Evolutionary conservation across 805 yeast genomes (phyloP), one percentile per base, ranked within the genome.

Genomic region (Starmerella sp.): DNA sequence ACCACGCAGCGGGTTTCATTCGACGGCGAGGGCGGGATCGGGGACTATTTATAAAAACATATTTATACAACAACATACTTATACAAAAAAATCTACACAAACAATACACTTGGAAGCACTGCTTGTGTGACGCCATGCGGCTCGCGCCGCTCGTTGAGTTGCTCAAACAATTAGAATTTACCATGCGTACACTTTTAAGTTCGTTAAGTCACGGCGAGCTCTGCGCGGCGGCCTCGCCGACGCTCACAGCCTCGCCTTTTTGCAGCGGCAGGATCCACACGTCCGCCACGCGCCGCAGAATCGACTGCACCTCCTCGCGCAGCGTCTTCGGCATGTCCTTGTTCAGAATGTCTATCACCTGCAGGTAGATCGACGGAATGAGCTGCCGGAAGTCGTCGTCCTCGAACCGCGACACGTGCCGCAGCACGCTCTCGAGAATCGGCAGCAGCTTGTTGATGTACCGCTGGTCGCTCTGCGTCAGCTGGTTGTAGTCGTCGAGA

Each of bases 381-480:
- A 52, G 52, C 39, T 56, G 54, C 32, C 37, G 66, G 67, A 87
- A 88, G 67, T 88, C 95, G 1, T 72, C 78, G 51, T 82, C 86
- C 62, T 84, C 86, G 60, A 93, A 76, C 64, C 82, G 86, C 48
- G 80, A 79, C 64, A 83, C 84, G 3, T 95, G 96, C 66, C 85
- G 89, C 59, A 84, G 72, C 29, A 93, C 84, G 66, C 86, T 95
- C 36, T 86, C 84, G 41, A 91, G 88, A 17, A 93, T 97, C 0
- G 97, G 97, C 63, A 85, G 77, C 95, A 97, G 84, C 4, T 95
- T 83, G 15, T 79, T 75, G 45, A 91, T 81, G 67, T 86, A 86
- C 64, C 95, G 79, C 51, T 79, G 81, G 68, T 86, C 91, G 6
- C 80, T 69, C 52, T 73, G 73, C 59, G 85, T 95, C 61, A 90